phyloP scores from a whole-genome alignment of 306 rosid genomes.

The Elaeagnus macrophylla region DNA sequence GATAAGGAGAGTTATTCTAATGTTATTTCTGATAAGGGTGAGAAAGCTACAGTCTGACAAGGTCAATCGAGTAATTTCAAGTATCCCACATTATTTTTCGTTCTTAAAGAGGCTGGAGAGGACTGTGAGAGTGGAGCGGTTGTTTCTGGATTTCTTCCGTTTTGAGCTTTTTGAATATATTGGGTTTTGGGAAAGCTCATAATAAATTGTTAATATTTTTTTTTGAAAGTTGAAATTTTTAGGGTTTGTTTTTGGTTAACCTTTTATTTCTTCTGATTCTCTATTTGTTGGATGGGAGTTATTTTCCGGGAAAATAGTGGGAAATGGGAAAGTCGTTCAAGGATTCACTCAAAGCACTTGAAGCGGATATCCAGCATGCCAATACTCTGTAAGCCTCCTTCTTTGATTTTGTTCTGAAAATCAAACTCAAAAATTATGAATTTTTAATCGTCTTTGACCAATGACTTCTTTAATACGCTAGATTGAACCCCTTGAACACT shows the following conservation, averaged over 20 bases:
- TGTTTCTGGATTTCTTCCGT: conserved; percentile 6
- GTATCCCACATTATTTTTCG: too few species aligned
- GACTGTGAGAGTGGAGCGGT: conserved; percentile 2
- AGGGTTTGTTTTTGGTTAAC: neutral
- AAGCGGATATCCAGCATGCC: conserved; percentile 87
- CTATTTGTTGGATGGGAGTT: conserved; percentile 26
- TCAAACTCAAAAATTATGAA: neutral
- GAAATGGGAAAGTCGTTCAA: conserved; percentile 73
- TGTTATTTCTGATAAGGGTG: too few species aligned
- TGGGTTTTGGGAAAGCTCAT: neutral
- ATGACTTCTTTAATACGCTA: neutral
- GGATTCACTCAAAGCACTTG: conserved; percentile 85
- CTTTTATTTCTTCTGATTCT: neutral
- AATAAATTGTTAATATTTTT: too few species aligned
- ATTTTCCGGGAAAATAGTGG: conserved; percentile 15
- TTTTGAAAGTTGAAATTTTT: neutral
- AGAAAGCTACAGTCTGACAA: too few species aligned
- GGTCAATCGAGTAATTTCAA: too few species aligned
- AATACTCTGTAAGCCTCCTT: conserved; percentile 60
- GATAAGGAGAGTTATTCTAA: too few species aligned
- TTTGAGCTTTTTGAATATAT: conserved; percentile 6
- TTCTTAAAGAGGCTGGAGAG: too few species aligned
- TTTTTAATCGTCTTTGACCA: neutral
- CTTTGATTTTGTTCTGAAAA: neutral
- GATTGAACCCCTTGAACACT: too few species aligned